Evolutionary conservation across 1,284 basidiomycete genomes (phyloP), one percentile per base, ranked within the genome.

Genomic region (Tylopilus orsonianus): DNA sequence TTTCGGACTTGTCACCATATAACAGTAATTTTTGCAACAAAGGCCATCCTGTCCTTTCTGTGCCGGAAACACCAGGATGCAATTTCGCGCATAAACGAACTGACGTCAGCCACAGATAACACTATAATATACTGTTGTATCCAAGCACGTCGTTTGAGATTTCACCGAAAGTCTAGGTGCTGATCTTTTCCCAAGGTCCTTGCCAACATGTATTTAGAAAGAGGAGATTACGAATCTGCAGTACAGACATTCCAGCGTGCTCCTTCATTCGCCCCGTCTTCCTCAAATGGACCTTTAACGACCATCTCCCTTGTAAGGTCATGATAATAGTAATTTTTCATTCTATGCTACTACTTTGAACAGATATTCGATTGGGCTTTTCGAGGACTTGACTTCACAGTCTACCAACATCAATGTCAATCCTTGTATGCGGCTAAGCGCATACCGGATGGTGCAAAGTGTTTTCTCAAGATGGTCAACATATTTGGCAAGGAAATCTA

Each of bases 291-390:
- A 8, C 30, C 30, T 48, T n/a, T 48, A 26, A 30, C 16, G n/a
- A 43, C 35, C 2, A 38, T 50, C 12, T 34, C 49, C 4, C 29
- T 48, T n/a, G 49, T 41, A 41, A 37, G 49, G 6, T 19, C 14
- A n/a, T 3, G 9, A n/a, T 22, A 19, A 9, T 20, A 27, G 12
- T 1, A 7, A 18, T n/a, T 12, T 13, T 24, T 14, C 26, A 16
- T 26, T 2, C 4, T 4, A 26, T 27, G n/a, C 14, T 42, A 26
- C 18, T 35, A 10, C 20, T 26, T 2, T 35, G 14, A 24, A 47
- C 22, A 46, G 39, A 36, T 47, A 41, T 47, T 42, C 23, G 39
- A 33, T 19, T 41, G 46, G 39, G 23, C 22, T 35, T 41, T 47
- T 19, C 32, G 41, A 16, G n/a, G 34, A 36, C 46, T 37, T 18